Evolutionary conservation across 2,329 filamentous ascomycete species (phyloP).

Genomic region (Hypoxylon sp.): DNA sequence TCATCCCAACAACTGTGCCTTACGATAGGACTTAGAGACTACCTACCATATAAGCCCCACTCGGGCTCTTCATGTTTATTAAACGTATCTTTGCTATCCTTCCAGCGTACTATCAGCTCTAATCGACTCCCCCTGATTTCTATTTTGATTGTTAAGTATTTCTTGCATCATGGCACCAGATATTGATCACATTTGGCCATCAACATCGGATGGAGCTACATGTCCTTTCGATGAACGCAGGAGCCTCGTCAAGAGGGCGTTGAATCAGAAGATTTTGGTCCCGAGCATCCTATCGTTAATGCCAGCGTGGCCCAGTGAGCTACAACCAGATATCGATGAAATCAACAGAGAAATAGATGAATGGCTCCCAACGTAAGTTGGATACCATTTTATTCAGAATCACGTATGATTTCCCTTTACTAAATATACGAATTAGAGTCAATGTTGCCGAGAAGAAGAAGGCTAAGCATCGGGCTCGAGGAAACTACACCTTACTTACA

Average conservation of each 20-base stretch:
- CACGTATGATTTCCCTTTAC: background rate
- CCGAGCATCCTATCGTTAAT: slow-evolving; percentile 49
- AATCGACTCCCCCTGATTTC: background rate
- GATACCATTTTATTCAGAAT: background rate
- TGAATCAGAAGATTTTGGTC: slow-evolving; percentile 47
- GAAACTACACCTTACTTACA: slow-evolving; percentile 49
- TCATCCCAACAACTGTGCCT: background rate
- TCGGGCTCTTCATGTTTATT: background rate
- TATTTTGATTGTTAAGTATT: background rate
- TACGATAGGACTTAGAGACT: slow-evolving; percentile 8
- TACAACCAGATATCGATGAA: slow-evolving; percentile 48
- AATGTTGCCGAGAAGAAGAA: slow-evolving; percentile 49
- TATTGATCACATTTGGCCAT: slow-evolving; percentile 35
- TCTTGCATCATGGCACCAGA: slow-evolving; percentile 43
- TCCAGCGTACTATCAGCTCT: background rate
- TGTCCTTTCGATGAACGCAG: slow-evolving; percentile 43
- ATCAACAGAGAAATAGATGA: slow-evolving; percentile 48
- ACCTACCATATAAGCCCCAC: slow-evolving; percentile 28
- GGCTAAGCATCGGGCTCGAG: slow-evolving; percentile 47
- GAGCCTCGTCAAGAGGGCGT: slow-evolving; percentile 43
- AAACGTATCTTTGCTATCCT: background rate
- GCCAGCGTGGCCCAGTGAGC: slow-evolving; percentile 48
- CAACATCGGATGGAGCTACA: background rate
- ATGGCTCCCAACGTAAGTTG: slow-evolving; percentile 48
- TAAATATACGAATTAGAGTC: slow-evolving; percentile 41